Evolutionary conservation across 257 asterid genomes (phyloP).

Genomic region (Cinchona pubescens): DNA sequence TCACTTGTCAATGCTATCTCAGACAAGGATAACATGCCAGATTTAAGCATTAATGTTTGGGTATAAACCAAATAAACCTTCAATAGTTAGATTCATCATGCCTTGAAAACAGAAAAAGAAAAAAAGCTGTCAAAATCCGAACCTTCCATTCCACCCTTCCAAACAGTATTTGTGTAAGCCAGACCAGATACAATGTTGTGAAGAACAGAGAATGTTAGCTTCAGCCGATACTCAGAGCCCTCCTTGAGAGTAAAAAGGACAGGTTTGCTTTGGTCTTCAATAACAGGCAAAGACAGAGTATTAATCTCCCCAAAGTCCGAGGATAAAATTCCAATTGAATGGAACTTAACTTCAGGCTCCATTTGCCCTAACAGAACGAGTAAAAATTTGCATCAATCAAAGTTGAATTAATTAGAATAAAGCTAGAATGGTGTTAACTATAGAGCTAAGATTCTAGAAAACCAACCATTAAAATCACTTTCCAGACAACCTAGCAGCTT

Average conservation of each 20-base stretch:
- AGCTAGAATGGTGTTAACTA: background rate
- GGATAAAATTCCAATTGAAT: constrained; percentile 61
- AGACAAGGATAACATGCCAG: background rate
- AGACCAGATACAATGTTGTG: constrained; percentile 79
- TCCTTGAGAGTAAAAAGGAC: constrained; percentile 56
- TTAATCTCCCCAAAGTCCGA: constrained; percentile 59
- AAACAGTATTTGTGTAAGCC: constrained; percentile 64
- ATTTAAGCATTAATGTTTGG: background rate
- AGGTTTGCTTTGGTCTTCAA: constrained; percentile 40
- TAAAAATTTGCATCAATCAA: constrained; percentile 12
- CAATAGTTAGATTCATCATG: background rate
- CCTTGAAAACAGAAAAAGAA: background rate
- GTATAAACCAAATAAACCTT: no score
- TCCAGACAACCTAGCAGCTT: constrained; percentile 80
- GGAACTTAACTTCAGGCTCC: constrained; percentile 78
- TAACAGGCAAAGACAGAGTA: constrained; percentile 57
- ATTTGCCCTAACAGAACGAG: constrained; percentile 39
- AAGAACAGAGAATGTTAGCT: constrained; percentile 65
- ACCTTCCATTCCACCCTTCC: constrained; percentile 77
- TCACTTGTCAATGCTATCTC: background rate
- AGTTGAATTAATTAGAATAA: background rate
- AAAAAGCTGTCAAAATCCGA: constrained; percentile 8
- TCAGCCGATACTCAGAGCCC: constrained; percentile 62
- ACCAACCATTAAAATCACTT: constrained; percentile 62
- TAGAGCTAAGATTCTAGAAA: background rate